Conservation (phyloP, 2,329 filamentous ascomycete genomes). For the Fusarium chlamydosporum region DNA sequence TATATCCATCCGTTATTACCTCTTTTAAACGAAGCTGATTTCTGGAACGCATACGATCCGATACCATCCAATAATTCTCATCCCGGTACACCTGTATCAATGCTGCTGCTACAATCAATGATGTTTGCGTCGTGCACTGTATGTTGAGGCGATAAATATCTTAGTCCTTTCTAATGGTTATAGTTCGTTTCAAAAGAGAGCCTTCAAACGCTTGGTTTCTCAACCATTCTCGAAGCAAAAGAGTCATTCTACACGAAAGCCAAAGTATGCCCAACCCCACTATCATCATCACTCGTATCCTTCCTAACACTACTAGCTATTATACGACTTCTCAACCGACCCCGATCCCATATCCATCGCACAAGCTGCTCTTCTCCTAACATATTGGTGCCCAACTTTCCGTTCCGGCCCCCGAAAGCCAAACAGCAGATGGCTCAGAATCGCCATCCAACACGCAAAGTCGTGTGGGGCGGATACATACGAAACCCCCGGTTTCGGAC, state of each 20-base stretch:
- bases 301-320: conserved; percentile 24
- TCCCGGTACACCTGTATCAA: conserved; percentile 28
- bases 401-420: conserved; percentile 28
- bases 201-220: conserved; percentile 34
- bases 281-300: accelerated
- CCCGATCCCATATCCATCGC: conserved; percentile 40
- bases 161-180: conserved; percentile 4
- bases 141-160: conserved; percentile 1
- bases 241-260: conserved; percentile 43
- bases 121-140: conserved; percentile 45
- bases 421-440: conserved; percentile 40
- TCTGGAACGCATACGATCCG: conserved; percentile 38
- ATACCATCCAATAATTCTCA: background rate
- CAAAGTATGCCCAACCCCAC: conserved; percentile 20
- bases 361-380: conserved; percentile 35
- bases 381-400: conserved; percentile 44
- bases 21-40: conserved; percentile 39
- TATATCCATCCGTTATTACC: conserved; percentile 42
- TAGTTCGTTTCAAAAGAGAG: conserved; percentile 37
- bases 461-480: conserved; percentile 35
- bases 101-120: conserved; percentile 40
- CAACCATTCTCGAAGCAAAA: conserved; percentile 36
- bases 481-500: background rate
- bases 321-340: conserved; percentile 42
- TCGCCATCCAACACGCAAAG: conserved; percentile 35